phyloP scores from a whole-genome alignment of 495 filamentous ascomycete species.

The Cercophora samala region DNA sequence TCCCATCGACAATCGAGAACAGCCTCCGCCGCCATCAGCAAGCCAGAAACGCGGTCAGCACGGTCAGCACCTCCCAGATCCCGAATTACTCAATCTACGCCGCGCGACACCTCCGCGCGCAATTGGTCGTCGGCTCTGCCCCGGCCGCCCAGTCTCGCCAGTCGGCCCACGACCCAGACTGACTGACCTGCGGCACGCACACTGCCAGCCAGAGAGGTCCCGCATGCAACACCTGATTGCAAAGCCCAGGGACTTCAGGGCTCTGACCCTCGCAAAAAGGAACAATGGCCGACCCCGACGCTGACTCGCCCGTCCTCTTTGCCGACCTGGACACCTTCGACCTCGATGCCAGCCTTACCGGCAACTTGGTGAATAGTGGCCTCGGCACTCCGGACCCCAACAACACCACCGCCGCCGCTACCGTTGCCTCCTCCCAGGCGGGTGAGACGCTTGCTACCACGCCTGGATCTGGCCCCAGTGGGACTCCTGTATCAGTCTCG shows the following conservation, averaged over 20 bases:
- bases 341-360: slow-evolving; percentile 17
- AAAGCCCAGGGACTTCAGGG: slow-evolving; percentile 6
- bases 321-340: slow-evolving; percentile 24
- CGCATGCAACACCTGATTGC: slow-evolving; percentile 33
- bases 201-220: slow-evolving; percentile 8
- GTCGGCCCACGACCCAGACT: slow-evolving; percentile 13
- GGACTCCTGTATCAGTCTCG: slow-evolving; percentile 20
- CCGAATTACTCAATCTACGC: neutral
- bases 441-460: slow-evolving; percentile 19
- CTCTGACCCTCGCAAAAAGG: slow-evolving; percentile 7
- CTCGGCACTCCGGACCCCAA: slow-evolving; percentile 23
- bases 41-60: neutral
- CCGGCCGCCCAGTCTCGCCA: neutral
- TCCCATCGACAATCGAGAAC: slow-evolving; percentile 4
- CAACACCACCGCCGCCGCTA: slow-evolving; percentile 15
- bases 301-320: slow-evolving; percentile 30
- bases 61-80: neutral
- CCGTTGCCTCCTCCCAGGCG: slow-evolving; percentile 15
- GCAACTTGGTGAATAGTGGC: slow-evolving; percentile 15
- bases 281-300: slow-evolving; percentile 30
- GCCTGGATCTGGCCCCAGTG: slow-evolving; percentile 21
- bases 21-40: neutral
- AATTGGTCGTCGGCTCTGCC: neutral
- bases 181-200: slow-evolving; percentile 12
- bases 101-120: neutral